Conservation (phyloP, 176 grass and related monocot species). For the Zea luxurians region DNA sequence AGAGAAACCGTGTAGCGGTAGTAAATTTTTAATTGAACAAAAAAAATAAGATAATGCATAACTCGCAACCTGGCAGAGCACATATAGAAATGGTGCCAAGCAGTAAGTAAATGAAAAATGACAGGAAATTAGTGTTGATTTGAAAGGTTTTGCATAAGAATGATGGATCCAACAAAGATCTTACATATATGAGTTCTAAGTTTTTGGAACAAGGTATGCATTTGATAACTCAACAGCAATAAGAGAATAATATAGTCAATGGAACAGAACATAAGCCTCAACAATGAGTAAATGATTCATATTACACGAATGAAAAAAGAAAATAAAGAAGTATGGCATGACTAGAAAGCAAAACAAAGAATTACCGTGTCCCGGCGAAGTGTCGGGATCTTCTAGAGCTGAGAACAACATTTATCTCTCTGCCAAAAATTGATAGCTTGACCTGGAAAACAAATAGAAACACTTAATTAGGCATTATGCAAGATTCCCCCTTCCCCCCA, state of each 20-base stretch:
- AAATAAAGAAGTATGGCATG: conserved; percentile 20
- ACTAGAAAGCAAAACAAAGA: conserved; percentile 37
- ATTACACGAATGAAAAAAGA: conserved; percentile 3
- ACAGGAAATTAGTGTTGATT: conserved; percentile 23
- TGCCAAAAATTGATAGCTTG: conserved; percentile 86
- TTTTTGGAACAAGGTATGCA: conserved; percentile 1
- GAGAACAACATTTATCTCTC: conserved; percentile 70
- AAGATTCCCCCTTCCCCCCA: neutral
- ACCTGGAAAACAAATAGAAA: conserved; percentile 50
- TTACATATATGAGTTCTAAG: neutral
- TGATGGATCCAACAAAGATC: conserved; percentile 15
- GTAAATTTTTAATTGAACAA: conserved; percentile 33
- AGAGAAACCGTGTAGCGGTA: conserved; percentile 23
- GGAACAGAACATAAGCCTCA: conserved; percentile 12
- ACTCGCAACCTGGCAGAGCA: conserved; percentile 1
- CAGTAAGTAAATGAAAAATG: conserved; percentile 19
- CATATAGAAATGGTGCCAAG: conserved; percentile 12
- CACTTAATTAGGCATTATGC: conserved; percentile 13
- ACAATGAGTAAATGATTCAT: neutral
- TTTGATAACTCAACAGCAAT: conserved; percentile 15
- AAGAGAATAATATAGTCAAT: neutral
- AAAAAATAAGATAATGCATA: conserved; percentile 14
- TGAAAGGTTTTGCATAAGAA: neutral
- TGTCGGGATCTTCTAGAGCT: conserved; percentile 94
- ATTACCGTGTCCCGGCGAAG: conserved; percentile 94